These are phyloP conservation scores for Calycina herbarum DNA, from an alignment of 2,329 filamentous ascomycete genomes.

Conservation along the genomic window DNA sequence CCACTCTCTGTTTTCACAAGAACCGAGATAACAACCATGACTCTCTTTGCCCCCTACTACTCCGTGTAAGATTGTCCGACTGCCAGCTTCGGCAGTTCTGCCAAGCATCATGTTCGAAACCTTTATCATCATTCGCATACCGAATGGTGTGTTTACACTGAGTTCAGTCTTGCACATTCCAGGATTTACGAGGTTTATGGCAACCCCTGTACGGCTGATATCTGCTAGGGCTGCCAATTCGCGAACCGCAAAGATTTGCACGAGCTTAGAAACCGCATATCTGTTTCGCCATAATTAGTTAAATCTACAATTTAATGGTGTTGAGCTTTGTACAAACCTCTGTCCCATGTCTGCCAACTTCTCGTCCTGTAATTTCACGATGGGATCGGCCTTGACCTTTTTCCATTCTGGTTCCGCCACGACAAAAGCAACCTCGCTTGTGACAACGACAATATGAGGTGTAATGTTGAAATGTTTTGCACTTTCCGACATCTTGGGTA, in stretches of 20 bases:
- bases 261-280: not conserved
- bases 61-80: conserved; percentile 35
- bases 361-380: conserved; percentile 26
- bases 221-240: conserved; percentile 27
- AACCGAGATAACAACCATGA: conserved; percentile 27
- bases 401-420: conserved; percentile 19
- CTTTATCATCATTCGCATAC: conserved; percentile 16
- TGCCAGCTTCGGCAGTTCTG: conserved; percentile 36
- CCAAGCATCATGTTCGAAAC: conserved; percentile 22
- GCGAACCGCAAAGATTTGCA: not conserved
- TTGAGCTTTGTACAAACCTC: conserved; percentile 23
- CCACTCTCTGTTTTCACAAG: conserved; percentile 22
- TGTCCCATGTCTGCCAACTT: conserved; percentile 11
- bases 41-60: conserved; percentile 32
- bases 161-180: conserved; percentile 37
- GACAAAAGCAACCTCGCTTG: conserved; percentile 1
- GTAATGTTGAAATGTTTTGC: not conserved
- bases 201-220: conserved; percentile 31
- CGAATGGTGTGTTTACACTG: conserved; percentile 23
- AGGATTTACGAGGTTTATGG: conserved; percentile 33
- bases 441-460: conserved; percentile 10
- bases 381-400: conserved; percentile 29
- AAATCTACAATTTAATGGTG: not conserved
- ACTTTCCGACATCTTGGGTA: conserved; percentile 9
- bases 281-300: not conserved